Evolutionary conservation across 2,329 filamentous ascomycete species (phyloP).

Genomic region (Verticillium nubilum): DNA sequence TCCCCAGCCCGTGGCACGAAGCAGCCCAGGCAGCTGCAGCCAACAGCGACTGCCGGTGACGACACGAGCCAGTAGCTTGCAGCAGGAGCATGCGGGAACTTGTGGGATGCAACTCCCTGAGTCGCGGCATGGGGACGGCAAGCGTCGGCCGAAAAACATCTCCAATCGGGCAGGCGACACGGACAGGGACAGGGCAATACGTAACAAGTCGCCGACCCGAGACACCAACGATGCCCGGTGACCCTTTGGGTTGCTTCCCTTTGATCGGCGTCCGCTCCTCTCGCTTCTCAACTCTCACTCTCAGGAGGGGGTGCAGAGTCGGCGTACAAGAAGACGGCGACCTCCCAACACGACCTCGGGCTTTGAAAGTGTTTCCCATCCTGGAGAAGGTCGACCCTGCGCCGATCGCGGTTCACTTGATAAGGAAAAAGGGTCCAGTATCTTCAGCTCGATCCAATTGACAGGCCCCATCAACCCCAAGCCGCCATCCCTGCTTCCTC

Average conservation of each 20-base stretch:
- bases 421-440: not conserved
- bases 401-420: not conserved
- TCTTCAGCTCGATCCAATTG: not conserved
- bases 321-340: not conserved
- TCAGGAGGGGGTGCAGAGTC: not conserved
- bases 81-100: not conserved
- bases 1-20: too few species aligned
- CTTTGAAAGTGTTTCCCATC: not conserved
- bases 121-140: not conserved
- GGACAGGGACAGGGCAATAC: not conserved
- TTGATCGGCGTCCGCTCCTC: too few species aligned
- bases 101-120: not conserved
- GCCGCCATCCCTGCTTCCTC: not conserved
- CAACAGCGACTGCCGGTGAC: not conserved
- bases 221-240: not conserved
- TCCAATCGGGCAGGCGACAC: not conserved
- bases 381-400: not conserved
- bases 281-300: not conserved
- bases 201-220: not conserved
- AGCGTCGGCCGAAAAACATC: not conserved
- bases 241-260: not conserved
- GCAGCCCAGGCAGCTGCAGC: too few species aligned
- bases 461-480: not conserved
- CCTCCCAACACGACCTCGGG: not conserved
- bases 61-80: not conserved